Base-by-base conservation (phyloP, 495 filamentous ascomycete species). In the Xylaria longipes region DNA sequence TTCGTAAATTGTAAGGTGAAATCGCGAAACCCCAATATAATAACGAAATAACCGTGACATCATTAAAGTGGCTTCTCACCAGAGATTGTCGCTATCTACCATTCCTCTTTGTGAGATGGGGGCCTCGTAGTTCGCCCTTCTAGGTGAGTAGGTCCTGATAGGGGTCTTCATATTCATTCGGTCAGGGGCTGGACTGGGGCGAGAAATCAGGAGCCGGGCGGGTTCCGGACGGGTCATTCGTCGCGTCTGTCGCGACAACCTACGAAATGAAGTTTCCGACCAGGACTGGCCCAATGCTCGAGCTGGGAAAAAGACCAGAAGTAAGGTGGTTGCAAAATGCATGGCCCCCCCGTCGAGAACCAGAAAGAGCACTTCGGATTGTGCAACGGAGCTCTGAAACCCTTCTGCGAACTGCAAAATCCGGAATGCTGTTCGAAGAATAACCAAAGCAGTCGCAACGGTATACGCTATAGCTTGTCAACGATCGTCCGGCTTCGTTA, bases 261-360 rank as follows among this genome's bases (percentile, higher is more conserved):
- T 69, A 17, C 37, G 39, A 12, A 60, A 17, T 12, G 70, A 35
- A 15, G 29, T 45, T n/a, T 74, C 50, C 4, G 69, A 25, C 61
- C 57, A 50, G 14, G 68, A 65, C 37, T 71, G 37, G 9, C 71
- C 56, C 17, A 77, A 27, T 1, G 70, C 48, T 35, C 77, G 73
- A 29, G 71, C 73, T 15, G 77, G 77, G 64, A 75, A 74, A 61
- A 71, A 79, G 6, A 20, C 71, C 12, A 79, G 57, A n/a, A 84
- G 66, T 12, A 83, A 71, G 20, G 81, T 48, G 31, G 57, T 60
- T 5, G 78, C 75, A 8, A 84, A 50, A 11, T 84, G 73, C 37
- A 84, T 77, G 68, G 78, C 72, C 12, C 77, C 70, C 33, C 80
- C 83, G 71, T 86, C 81, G 35, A 85, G 75, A 46, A 83, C 50